These are phyloP conservation scores for Meripilus lineatus DNA, from an alignment of 1,284 basidiomycete species.

Conservation along the genomic window DNA sequence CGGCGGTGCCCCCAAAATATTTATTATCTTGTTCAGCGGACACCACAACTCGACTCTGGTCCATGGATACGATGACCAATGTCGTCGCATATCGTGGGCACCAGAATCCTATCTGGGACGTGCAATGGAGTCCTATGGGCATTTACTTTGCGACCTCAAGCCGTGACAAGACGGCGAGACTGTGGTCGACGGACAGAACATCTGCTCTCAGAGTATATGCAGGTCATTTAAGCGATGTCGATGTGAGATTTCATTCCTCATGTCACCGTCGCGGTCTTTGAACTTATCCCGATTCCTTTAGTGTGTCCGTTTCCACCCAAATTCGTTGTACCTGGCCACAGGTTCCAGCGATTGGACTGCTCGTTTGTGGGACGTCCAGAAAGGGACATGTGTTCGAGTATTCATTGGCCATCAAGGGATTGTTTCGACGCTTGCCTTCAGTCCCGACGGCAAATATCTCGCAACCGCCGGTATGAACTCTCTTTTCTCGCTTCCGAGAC, in stretches of 20 bases:
- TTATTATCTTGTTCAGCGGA: conserved; percentile 95
- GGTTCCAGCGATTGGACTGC: conserved; percentile 96
- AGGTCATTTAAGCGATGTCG: conserved; percentile 95
- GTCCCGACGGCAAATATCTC: conserved; percentile 90
- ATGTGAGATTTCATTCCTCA: conserved; percentile 53
- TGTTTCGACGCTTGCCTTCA: conserved; percentile 86
- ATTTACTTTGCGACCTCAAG: conserved; percentile 98
- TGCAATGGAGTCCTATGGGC: conserved; percentile 96
- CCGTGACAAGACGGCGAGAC: conserved; percentile 88
- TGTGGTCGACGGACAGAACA: conserved; percentile 94
- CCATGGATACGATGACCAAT: conserved; percentile 91
- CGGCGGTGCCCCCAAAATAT: conserved; percentile 80
- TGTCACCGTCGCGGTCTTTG: not conserved
- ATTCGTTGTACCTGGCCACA: conserved; percentile 95
- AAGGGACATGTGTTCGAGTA: conserved; percentile 88
- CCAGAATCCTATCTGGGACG: conserved; percentile 97
- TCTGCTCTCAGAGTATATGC: conserved; percentile 91
- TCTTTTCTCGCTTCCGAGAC: conserved; percentile 3
- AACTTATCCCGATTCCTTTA: conserved; percentile 27
- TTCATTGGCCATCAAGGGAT: conserved; percentile 94
- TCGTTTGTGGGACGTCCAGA: conserved; percentile 97
- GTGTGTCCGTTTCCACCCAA: conserved; percentile 97
- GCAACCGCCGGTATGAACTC: conserved; percentile 82
- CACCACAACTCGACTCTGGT: conserved; percentile 90
- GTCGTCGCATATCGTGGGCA: conserved; percentile 95